Percentiles rank a stretch among this genome's conserved stretches.
Evolutionary conservation across 2,329 filamentous ascomycete genomes (phyloP).

Genomic region (Aphanoascus verrucosus): DNA sequence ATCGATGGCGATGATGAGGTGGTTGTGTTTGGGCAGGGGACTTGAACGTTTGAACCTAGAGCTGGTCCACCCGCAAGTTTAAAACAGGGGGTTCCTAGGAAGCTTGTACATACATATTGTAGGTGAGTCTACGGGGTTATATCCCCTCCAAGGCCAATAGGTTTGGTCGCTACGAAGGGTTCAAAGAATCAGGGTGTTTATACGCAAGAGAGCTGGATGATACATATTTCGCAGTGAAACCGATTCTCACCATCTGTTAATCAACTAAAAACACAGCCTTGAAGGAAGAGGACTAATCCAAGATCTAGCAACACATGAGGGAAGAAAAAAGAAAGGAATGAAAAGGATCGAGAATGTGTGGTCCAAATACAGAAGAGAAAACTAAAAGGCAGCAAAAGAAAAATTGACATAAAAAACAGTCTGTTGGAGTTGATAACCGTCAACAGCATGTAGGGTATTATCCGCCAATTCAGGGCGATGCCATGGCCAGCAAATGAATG

Average conservation of each 20-base stretch:
- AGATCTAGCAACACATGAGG: not conserved
- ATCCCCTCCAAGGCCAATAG: too few species aligned
- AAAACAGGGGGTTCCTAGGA: not conserved
- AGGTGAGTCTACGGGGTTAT: too few species aligned
- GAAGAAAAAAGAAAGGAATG: not conserved
- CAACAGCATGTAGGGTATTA: not conserved
- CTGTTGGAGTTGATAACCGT: not conserved
- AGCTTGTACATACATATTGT: too few species aligned
- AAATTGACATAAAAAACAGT: not conserved
- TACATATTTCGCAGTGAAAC: not conserved
- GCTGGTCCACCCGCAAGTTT: not conserved
- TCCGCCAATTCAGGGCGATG: not conserved
- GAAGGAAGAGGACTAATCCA: not conserved
- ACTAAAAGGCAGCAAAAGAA: not conserved
- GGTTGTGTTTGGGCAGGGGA: slow-evolving; percentile 9
- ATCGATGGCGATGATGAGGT: not conserved
- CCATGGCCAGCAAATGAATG: not conserved
- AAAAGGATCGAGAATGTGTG: too few species aligned
- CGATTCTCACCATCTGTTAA: not conserved
- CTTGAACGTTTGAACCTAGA: not conserved
- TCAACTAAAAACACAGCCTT: slow-evolving; percentile 2
- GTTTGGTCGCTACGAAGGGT: too few species aligned
- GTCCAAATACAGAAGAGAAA: not conserved
- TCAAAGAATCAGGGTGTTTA: too few species aligned
- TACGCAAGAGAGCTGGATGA: not conserved